Evolutionary conservation across 2,329 filamentous ascomycete genomes (phyloP), one percentile per base, ranked within the genome.

Genomic region (Ceratocystis eucalypticola): DNA sequence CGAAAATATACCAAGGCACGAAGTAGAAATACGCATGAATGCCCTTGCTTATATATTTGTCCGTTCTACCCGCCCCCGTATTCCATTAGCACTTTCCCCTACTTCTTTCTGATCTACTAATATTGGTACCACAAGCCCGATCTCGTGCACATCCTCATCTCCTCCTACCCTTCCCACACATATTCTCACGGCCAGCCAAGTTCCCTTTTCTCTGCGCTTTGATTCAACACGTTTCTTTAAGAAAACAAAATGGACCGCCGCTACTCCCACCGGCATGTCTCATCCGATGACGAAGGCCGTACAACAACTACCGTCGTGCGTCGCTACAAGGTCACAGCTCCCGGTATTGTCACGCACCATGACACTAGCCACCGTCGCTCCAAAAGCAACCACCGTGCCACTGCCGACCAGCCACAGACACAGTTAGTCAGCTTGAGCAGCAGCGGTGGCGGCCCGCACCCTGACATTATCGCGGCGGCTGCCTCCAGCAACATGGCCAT

Each of bases 371-470:
- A 78, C 71, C 78, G 77, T 63, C 77, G 76, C 69, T 77, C 75
- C 71, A 77, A 77, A 61, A 71, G 71, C 37, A 41, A 15, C 61
- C 78, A 77, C 66, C 69, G 44, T 20, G 53, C 50, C n/a, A 64
- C 44, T 28, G 7, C 46, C 48, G 17, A 15, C 41, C 55, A 48
- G 8, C 70, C 77, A 50, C 78, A 79, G 65, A 80, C 82, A 65
- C 77, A 80, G 8, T 79, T 81, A 28, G 78, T 79, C 66, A 83
- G 82, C n/a, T 76, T 77, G 59, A 75, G 78, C 67, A n/a, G 82
- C 7, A 41, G 12, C 37, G 37, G 37, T 41, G 37, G 37, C 37
- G 37, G 37, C 61, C 59, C 48, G 64, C 48, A 61, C 44, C 8
- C 64, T 50, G 66, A 66, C 68, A 72, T 70, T 48, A 75, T 71